Evolutionary conservation across 164 flowering plant species (phyloP), one percentile per base, ranked within the genome.

Genomic region (Taxillus chinensis): DNA sequence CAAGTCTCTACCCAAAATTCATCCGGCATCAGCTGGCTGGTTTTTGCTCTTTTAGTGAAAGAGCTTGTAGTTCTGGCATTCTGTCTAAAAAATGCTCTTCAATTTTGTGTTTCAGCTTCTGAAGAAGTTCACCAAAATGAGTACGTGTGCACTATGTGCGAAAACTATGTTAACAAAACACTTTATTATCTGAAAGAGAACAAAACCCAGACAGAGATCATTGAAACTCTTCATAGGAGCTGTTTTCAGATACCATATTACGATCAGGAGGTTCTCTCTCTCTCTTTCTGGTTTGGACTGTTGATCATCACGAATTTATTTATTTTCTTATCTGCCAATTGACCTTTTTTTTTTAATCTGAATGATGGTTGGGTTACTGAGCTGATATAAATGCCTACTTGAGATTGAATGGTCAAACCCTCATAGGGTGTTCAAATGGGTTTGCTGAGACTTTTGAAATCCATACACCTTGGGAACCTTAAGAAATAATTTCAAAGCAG

Each of bases 121-220:
- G 66, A 68, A 45, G 65, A 61, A 45, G 62, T 57, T 68, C 64
- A 39, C 15, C 57, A 42, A 65, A 75, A 83, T 55, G 69, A 76
- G 3, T 65, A 74, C 8, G 62, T 86, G 4, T 92, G 96, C 76
- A 65, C 80, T 37, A 49, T 85, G 60, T 92, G 98, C 70, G 87
- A 90, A 75, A 74, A 82, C 53, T 82, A 69, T 62, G 49, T 79
- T 66, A 14, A 79, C 55, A 66, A 80, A 67, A 93, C 96, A 65
- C 64, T 83, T 60, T 63, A 60, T 38, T 87, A 85, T 77, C 78
- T 92, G 46, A 52, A 54, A 45, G 73, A 79, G 41, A 80, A 90
- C 73, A 78, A 80, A 69, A 92, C 96, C 53, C 96, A 90, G 62
- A 66, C 71, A 15, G 86, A 83, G 68, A 74, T 92, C 65, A 64